Conservation (phyloP, 495 filamentous ascomycete species). For the Lophiostoma macrostomum region DNA sequence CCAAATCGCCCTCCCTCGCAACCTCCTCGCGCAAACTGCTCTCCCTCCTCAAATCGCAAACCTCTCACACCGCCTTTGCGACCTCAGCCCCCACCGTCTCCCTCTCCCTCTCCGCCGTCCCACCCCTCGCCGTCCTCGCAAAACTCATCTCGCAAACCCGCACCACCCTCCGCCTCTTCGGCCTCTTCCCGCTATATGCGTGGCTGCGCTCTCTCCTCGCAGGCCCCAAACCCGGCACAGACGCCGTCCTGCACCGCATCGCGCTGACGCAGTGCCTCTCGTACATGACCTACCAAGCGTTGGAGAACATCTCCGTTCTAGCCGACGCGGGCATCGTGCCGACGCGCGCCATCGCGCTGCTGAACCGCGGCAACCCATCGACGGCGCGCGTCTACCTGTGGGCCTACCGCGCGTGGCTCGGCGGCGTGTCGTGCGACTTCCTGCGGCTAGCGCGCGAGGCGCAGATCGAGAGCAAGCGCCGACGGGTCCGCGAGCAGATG, state of each 20-base stretch:
- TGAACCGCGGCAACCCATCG: constrained; percentile 25
- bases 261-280: constrained; percentile 32
- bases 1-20: constrained; percentile 27
- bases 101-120: constrained; percentile 14
- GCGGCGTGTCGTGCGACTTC: constrained; percentile 38
- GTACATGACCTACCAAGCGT: constrained; percentile 40
- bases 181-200: constrained; percentile 40
- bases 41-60: constrained; percentile 20
- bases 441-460: constrained; percentile 35
- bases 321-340: constrained; percentile 35
- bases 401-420: constrained; percentile 37
- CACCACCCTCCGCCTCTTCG: constrained; percentile 41
- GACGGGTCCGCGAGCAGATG: constrained; percentile 23
- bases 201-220: constrained; percentile 35
- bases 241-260: constrained; percentile 37
- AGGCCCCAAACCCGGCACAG: constrained; percentile 34
- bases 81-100: constrained; percentile 23
- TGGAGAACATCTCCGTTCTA: constrained; percentile 39
- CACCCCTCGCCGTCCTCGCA: constrained; percentile 33
- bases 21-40: constrained; percentile 27
- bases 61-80: neutral
- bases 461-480: constrained; percentile 15
- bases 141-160: constrained; percentile 36
- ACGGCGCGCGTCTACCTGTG: constrained; percentile 36
- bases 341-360: constrained; percentile 22